Evolutionary conservation across 2,329 filamentous ascomycete species (phyloP), one percentile per base, ranked within the genome.

Genomic region (Davidsoniella neocaledoniae): DNA sequence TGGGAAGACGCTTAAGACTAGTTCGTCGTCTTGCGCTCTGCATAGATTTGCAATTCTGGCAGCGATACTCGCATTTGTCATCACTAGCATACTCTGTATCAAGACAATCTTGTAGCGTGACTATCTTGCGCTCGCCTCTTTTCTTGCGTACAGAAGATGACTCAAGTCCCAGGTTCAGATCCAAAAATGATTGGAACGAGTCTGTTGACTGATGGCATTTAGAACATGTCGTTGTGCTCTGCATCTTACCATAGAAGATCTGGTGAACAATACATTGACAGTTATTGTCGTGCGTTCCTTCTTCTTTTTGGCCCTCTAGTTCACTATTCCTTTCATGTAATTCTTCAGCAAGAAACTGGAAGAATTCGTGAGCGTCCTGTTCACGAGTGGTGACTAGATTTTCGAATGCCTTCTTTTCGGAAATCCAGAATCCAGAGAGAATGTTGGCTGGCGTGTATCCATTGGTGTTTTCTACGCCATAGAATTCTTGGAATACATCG

Each of bases 341-440:
- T 58, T 91, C 85, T 66, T 95, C 90, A 36, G 93, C 82, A 33
- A 96, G 75, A 60, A 94, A 95, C 61, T 94, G 87, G 63, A 95
- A 93, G 66, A 94, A 96, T 62, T 96, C 90, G 61, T 96, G 90
- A 0, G 90, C 90, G 61, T 96, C 90, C 67, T 96, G 90, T 64
- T 96, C 90, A 59, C 88, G 86, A 58, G 93, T 94, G 9, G 88
- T 91, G 1, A 90, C 86, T 19, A 88, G 71, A 54, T 83, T 79
- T 64, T 85, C 76, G 54, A 81, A 81, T 0, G 76, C 74, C 62
- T 74, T 77, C 67, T 75, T 79, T 62, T 86, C 83, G 4, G 83
- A 86, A 57, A 88, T 85, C 87, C 88, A 94, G 60, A 88, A 88
- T 9, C 83, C 86, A 51, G 87, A 80, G 42, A 96, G 73, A 60